These are phyloP conservation scores for Chaetomidium leptoderma DNA, from an alignment of 495 filamentous ascomycete species.

Conservation along the genomic window DNA sequence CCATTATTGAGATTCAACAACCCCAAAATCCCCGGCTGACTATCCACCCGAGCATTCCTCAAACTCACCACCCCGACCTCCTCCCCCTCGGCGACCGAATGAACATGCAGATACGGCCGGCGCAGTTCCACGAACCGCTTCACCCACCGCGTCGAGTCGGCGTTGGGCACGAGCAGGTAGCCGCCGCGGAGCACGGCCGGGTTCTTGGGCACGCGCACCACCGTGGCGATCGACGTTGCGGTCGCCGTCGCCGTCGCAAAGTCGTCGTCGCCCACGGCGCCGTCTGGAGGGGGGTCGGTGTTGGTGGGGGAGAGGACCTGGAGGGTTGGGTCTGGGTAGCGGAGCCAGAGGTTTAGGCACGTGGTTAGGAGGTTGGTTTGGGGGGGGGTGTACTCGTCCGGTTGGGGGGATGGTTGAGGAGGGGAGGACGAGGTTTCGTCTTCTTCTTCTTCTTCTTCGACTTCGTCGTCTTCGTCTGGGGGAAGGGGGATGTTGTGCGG, in stretches of 20 bases:
- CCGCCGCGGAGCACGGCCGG: conserved; percentile 73
- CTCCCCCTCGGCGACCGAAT: conserved; percentile 77
- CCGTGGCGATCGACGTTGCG: conserved; percentile 61
- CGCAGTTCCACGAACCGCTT: conserved; percentile 91
- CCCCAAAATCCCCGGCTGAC: conserved; percentile 77
- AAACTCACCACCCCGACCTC: conserved; percentile 86
- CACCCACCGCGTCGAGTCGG: conserved; percentile 72
- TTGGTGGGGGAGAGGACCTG: conserved; percentile 71
- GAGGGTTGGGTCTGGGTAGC: conserved; percentile 66
- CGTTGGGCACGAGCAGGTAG: conserved; percentile 74
- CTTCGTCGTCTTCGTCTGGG: neutral
- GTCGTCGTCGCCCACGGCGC: conserved; percentile 33
- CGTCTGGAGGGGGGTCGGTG: conserved; percentile 67
- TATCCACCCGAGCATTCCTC: conserved; percentile 77
- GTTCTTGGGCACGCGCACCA: conserved; percentile 68
- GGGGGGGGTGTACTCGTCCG: conserved; percentile 49
- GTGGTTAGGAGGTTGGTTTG: conserved; percentile 60
- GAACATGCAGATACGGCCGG: conserved; percentile 85
- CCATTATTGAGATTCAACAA: conserved; percentile 51
- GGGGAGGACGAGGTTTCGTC: neutral
- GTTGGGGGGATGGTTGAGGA: conserved; percentile 17
- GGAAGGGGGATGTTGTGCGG: neutral
- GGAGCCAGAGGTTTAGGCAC: conserved; percentile 74
- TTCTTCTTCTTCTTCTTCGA: neutral
- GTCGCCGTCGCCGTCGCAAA: conserved; percentile 9